These are phyloP conservation scores for Mycena vitilis DNA, from an alignment of 768 basidiomycete species.

Conservation along the genomic window DNA sequence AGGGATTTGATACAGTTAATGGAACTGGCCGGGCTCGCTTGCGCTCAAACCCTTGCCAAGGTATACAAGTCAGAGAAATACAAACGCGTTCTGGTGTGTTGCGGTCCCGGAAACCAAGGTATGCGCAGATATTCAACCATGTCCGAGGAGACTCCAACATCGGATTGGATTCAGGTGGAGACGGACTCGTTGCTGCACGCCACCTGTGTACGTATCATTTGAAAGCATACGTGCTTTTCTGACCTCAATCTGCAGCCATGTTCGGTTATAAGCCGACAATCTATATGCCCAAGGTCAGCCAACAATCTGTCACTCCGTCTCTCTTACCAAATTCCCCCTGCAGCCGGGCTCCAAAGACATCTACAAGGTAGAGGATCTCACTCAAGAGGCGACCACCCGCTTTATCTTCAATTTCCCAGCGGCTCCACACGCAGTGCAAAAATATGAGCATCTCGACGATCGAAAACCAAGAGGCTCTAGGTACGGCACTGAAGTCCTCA, in stretches of 20 bases:
- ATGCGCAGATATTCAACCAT: conserved; percentile 6
- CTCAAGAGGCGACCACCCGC: no score
- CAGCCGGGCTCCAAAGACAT: conserved; percentile 94
- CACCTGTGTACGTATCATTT: conserved; percentile 75
- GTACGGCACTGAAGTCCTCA: conserved; percentile 62
- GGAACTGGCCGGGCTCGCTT: conserved; percentile 96
- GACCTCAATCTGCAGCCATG: conserved; percentile 65
- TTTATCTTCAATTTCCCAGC: conserved; percentile 50
- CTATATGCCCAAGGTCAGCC: conserved; percentile 91
- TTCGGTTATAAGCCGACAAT: conserved; percentile 92
- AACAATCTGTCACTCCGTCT: not conserved
- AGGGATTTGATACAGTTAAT: conserved; percentile 70
- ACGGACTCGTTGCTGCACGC: conserved; percentile 95
- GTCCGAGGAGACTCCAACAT: not conserved
- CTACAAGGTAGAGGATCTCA: conserved; percentile 68
- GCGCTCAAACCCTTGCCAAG: conserved; percentile 88
- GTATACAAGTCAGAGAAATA: conserved; percentile 77
- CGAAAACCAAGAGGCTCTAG: conserved; percentile 60
- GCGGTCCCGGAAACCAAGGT: conserved; percentile 97
- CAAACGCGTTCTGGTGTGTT: conserved; percentile 89
- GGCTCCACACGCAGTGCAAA: conserved; percentile 85
- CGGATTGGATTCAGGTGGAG: conserved; percentile 68
- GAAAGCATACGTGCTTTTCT: not conserved
- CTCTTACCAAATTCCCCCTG: conserved; percentile 11
- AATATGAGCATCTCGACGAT: conserved; percentile 89